Evolutionary conservation across 2,329 filamentous ascomycete genomes (phyloP), one percentile per base, ranked within the genome.

Genomic region (Akanthomyces muscarius): DNA sequence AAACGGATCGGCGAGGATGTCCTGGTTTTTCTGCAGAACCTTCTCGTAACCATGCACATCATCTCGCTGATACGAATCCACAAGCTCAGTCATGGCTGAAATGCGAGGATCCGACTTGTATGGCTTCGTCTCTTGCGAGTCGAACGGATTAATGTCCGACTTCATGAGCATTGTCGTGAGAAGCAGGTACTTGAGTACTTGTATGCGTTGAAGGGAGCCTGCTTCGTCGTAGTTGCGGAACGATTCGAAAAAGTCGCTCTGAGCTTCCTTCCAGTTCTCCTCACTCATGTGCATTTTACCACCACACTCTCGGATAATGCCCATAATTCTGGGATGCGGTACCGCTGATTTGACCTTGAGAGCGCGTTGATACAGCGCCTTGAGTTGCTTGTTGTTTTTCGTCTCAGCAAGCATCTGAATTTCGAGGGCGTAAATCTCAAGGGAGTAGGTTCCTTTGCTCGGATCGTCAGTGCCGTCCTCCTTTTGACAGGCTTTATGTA

Each of bases 261-360:
- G 93, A 1, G 95, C 95, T 71, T 93, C 91, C 74, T 95, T 92
- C 95, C 95, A 99, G 75, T 98, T 98, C 79, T 98, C 95, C 81
- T 99, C 95, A 75, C 91, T 95, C 95, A 99, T 98, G 80, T 98
- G 93, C 95, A 99, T 99, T 82, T 99, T 99, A 70, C 95, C 95
- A 71, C 95, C 95, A 74, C 95, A 99, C 79, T 99, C 95, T 61
- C 94, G 89, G 73, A 99, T 99, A 74, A 99, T 94, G 58, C 95
- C 95, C 92, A 98, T 97, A 74, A 99, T 97, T 78, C 97, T 96
- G 64, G 95, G 95, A 77, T 99, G 95, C 45, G 95, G 94, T 14
- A 99, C 95, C 0, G 95, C 95, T n/a, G 95, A 98, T 66, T 92
- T 89, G 61, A 99, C 94, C 67, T 90, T 90, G 56, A 99, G 84